These are phyloP conservation scores for Acer saccharum DNA, from an alignment of 345 rosid species.

Conservation along the genomic window DNA sequence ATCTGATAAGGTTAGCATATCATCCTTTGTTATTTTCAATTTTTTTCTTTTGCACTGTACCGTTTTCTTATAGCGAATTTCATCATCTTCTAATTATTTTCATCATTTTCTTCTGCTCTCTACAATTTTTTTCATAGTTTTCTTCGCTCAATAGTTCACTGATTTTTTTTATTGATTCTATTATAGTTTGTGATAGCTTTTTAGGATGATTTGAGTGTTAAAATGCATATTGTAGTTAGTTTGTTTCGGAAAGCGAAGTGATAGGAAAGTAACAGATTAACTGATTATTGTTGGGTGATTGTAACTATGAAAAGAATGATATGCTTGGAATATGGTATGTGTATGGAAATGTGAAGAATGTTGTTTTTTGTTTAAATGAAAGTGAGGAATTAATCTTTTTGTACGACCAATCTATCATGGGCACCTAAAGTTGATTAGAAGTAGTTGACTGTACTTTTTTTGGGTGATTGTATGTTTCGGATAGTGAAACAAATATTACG, in stretches of 20 bases:
- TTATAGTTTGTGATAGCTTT: neutral
- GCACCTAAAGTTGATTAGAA: no score
- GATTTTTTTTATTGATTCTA: no score
- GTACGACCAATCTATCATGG: neutral
- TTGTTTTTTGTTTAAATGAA: neutral
- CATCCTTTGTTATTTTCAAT: no score
- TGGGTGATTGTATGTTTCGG: neutral
- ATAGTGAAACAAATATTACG: no score
- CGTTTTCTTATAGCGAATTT: no score
- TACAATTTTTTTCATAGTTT: no score
- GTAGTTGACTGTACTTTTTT: neutral
- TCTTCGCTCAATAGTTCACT: no score
- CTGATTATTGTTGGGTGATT: constrained; percentile 3
- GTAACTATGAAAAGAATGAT: neutral
- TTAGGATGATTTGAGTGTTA: neutral
- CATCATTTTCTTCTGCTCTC: no score
- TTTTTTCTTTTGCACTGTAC: no score
- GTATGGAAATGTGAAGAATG: neutral
- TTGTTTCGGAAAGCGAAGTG: neutral
- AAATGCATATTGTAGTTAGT: no score
- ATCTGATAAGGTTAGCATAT: no score
- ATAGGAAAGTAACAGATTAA: neutral
- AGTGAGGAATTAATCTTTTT: neutral
- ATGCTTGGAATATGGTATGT: neutral
- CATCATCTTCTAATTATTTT: no score